phyloP scores from a whole-genome alignment of 805 yeast genomes.

The Zygoascus ofunaensis region DNA sequence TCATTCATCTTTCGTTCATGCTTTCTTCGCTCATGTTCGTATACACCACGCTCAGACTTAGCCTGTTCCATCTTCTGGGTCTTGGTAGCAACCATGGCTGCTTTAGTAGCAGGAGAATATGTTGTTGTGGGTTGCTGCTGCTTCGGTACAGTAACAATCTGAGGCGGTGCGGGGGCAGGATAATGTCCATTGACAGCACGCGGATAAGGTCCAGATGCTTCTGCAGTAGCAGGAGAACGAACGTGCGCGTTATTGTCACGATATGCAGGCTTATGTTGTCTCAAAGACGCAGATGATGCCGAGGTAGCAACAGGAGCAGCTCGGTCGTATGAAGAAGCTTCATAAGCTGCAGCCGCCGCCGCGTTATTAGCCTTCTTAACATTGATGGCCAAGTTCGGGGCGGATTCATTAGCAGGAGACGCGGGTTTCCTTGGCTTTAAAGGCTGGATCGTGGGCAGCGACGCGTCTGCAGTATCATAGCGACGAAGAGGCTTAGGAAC shows the following conservation, averaged over 20 bases:
- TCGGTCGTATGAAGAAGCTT: too few species aligned
- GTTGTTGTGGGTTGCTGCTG: too few species aligned
- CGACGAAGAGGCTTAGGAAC: neutral
- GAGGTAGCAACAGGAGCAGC: neutral
- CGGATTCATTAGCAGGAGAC: neutral
- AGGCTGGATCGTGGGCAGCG: slow-evolving; percentile 1
- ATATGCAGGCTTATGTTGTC: neutral
- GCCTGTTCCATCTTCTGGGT: neutral
- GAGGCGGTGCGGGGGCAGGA: neutral
- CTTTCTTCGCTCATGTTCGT: neutral
- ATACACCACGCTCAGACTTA: neutral
- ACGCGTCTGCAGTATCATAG: neutral
- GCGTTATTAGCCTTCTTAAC: neutral
- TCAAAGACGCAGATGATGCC: neutral
- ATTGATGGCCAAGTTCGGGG: neutral
- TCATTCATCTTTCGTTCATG: slow-evolving; percentile 27
- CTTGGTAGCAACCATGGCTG: neutral
- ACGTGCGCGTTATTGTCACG: neutral
- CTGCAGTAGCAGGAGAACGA: too few species aligned
- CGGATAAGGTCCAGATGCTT: too few species aligned
- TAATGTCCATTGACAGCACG: slow-evolving; percentile 1
- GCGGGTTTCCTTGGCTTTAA: neutral
- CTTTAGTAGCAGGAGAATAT: slow-evolving; percentile 7
- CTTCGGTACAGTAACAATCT: too few species aligned
- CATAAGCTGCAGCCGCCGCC: too few species aligned